Percentiles rank a stretch among this genome's conserved stretches.
These are phyloP conservation scores for Globisporangium mamillatum DNA, from an alignment of 352 stramenopile species.

Conservation along the genomic window DNA sequence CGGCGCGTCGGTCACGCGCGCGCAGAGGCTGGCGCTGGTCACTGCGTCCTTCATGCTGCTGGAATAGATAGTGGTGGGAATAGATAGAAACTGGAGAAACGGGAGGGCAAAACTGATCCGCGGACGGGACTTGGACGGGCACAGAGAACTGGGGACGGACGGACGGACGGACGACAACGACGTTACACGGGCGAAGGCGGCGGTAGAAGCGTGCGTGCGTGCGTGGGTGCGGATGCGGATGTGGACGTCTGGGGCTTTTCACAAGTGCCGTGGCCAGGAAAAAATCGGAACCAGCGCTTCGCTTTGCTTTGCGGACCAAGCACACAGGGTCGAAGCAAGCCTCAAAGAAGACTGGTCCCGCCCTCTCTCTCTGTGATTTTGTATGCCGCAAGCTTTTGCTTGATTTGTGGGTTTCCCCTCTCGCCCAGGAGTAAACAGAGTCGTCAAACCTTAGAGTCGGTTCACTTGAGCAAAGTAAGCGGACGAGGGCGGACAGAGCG, in stretches of 20 bases:
- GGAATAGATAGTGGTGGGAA: slow-evolving; percentile 21
- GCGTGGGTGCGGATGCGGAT: not conserved
- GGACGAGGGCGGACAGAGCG: not conserved
- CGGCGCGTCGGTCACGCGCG: slow-evolving; percentile 57
- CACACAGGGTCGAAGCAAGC: not conserved
- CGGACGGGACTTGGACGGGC: slow-evolving; percentile 1
- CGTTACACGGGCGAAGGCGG: not conserved
- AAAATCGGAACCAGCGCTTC: slow-evolving; percentile 7
- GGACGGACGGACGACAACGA: slow-evolving; percentile 9
- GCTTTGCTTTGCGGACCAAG: not conserved
- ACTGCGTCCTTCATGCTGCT: slow-evolving; percentile 45
- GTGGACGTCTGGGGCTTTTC: slow-evolving; percentile 10
- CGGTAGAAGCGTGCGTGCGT: not conserved
- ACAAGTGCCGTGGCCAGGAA: slow-evolving; percentile 4
- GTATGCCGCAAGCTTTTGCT: not conserved
- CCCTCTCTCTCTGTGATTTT: not conserved
- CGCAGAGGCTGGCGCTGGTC: slow-evolving; percentile 37
- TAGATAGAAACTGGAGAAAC: slow-evolving; percentile 10
- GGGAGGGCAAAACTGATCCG: not conserved
- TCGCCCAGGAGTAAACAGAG: not conserved
- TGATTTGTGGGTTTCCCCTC: not conserved
- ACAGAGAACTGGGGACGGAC: slow-evolving; percentile 3
- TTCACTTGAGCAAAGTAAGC: not conserved
- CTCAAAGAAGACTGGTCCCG: not conserved
- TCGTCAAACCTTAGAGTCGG: not conserved